Conservation (phyloP, 306 rosid genomes). For the Begonia masoniana region DNA sequence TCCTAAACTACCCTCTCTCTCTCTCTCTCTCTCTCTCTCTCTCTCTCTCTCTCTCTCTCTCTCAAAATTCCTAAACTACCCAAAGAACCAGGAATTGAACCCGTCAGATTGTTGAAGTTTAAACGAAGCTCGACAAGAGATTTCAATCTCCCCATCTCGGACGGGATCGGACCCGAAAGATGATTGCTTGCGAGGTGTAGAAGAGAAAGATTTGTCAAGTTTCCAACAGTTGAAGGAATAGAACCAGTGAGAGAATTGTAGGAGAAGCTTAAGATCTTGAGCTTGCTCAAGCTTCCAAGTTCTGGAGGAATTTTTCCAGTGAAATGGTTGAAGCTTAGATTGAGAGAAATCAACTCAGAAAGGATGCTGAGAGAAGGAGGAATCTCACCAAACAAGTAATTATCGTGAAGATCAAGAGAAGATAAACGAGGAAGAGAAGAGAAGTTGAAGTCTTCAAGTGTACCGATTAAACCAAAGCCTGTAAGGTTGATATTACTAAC, state of each 20-base stretch:
- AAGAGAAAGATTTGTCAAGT: conserved; percentile 3
- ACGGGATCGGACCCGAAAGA: conserved; percentile 24
- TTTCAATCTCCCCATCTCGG: conserved; percentile 11
- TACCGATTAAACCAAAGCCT: conserved; percentile 3
- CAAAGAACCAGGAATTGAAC: conserved; percentile 18
- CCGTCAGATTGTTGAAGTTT: conserved; percentile 13
- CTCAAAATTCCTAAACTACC: too few relatives aligned
- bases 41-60: too few relatives aligned
- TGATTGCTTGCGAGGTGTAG: conserved; percentile 16
- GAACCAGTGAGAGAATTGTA: conserved; percentile 25
- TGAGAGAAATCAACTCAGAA: conserved; percentile 2
- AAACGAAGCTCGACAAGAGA: conserved; percentile 9
- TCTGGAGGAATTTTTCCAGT: conserved; percentile 7
- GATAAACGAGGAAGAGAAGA: conserved; percentile 9
- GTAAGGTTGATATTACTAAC: conserved; percentile 3
- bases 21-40: too few relatives aligned
- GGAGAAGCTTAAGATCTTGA: conserved; percentile 14
- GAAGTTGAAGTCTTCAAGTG: conserved; percentile 7
- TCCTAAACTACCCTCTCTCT: too few relatives aligned
- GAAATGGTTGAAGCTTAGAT: conserved; percentile 7
- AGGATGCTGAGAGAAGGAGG: conserved; percentile 5
- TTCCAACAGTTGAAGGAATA: conserved; percentile 16
- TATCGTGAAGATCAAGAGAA: conserved; percentile 6
- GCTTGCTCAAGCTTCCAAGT: conserved; percentile 19
- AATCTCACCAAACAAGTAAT: conserved; percentile 2